phyloP scores from a whole-genome alignment of 345 rosid species.

The Citrus medica region DNA sequence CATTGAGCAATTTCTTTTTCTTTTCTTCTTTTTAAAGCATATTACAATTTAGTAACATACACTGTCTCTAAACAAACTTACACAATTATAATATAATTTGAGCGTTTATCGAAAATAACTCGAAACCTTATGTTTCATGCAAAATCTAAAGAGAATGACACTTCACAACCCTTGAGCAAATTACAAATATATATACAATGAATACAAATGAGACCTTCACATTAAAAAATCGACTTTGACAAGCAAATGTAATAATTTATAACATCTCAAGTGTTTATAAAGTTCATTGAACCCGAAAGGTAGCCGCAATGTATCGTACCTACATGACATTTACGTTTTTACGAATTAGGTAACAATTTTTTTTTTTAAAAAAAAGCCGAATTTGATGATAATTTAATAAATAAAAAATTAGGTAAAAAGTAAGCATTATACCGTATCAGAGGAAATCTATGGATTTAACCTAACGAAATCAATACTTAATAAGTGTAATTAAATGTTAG shows the following conservation, averaged over 20 bases:
- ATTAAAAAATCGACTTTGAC: slow-evolving; percentile 5
- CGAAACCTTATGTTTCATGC: too few species aligned
- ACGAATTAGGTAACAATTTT: background rate
- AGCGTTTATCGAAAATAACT: too few species aligned
- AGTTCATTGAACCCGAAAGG: slow-evolving; percentile 1
- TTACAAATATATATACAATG: background rate
- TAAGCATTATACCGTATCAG: background rate
- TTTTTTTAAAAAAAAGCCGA: background rate
- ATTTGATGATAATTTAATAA: background rate
- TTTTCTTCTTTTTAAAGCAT: too few species aligned
- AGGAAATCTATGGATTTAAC: background rate
- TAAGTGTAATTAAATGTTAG: background rate
- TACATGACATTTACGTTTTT: background rate
- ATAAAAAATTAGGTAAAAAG: background rate
- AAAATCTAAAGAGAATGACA: too few species aligned
- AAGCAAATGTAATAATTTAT: background rate
- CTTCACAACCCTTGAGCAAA: background rate
- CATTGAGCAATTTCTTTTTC: background rate
- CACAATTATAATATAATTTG: too few species aligned
- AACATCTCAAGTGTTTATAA: background rate
- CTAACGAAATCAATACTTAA: background rate
- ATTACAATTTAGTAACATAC: too few species aligned
- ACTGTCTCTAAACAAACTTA: too few species aligned
- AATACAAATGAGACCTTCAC: background rate
- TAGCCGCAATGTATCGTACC: background rate